Evolutionary conservation across 345 rosid species (phyloP).

Genomic region (Aethionema arabicum): DNA sequence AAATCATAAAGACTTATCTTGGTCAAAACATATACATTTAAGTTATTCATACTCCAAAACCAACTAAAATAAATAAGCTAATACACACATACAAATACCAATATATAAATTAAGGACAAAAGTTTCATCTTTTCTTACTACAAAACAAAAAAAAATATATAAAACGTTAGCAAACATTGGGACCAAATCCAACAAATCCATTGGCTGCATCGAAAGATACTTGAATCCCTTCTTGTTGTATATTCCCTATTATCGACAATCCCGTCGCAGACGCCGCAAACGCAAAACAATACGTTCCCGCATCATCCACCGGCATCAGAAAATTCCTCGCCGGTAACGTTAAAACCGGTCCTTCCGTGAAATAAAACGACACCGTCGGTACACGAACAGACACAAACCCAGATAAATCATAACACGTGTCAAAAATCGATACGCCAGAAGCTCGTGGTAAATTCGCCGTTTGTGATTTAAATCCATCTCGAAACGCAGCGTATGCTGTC

Average conservation of each 20-base stretch:
- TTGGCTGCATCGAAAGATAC: conserved; percentile 88
- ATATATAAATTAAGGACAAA: conserved; percentile 21
- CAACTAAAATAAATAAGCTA: conserved; percentile 20
- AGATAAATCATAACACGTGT: conserved; percentile 72
- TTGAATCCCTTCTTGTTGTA: conserved; percentile 96
- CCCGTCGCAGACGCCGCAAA: conserved; percentile 72
- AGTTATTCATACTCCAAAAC: conserved; percentile 22
- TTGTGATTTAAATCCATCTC: conserved; percentile 61
- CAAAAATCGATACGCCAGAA: conserved; percentile 75
- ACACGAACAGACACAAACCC: conserved; percentile 85
- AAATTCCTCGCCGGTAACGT: conserved; percentile 88
- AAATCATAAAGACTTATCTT: conserved; percentile 13
- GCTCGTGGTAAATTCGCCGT: conserved; percentile 80
- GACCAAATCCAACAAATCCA: conserved; percentile 97
- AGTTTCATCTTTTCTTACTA: conserved; percentile 16
- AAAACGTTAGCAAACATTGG: conserved; percentile 61
- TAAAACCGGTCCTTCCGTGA: conserved; percentile 74
- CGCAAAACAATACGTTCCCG: conserved; percentile 88
- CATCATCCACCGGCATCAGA: conserved; percentile 82
- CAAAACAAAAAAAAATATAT: conserved; percentile 29
- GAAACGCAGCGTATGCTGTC: conserved; percentile 63
- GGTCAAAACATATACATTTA: conserved; percentile 37
- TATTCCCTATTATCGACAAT: conserved; percentile 91
- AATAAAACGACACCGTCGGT: conserved; percentile 86
- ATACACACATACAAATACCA: conserved; percentile 7